Conservation (phyloP, 2,329 filamentous ascomycete species). For the Microsporum canis region DNA sequence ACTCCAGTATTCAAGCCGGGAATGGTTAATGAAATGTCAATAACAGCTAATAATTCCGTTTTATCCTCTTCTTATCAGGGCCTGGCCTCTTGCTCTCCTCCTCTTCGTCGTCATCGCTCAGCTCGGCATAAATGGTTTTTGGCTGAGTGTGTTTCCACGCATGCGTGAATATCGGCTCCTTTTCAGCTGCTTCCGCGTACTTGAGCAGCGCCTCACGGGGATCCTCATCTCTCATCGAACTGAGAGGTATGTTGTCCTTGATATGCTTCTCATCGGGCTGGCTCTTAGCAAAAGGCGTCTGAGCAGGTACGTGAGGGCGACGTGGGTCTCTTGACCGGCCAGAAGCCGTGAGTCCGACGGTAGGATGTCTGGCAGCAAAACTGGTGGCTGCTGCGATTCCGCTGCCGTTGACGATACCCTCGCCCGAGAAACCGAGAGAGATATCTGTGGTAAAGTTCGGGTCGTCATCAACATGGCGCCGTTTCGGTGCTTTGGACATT, state of each 20-base stretch:
- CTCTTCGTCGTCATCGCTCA: slow-evolving; percentile 84
- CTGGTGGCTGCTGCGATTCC: slow-evolving; percentile 63
- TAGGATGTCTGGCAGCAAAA: slow-evolving; percentile 52
- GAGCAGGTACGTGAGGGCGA: slow-evolving; percentile 68
- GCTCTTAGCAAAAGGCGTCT: slow-evolving; percentile 82
- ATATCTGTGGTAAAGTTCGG: slow-evolving; percentile 75
- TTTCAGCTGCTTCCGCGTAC: slow-evolving; percentile 86
- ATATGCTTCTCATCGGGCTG: slow-evolving; percentile 87
- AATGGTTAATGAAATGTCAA: too few relatives aligned
- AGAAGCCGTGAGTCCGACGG: slow-evolving; percentile 63
- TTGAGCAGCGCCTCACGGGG: slow-evolving; percentile 86
- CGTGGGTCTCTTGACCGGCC: slow-evolving; percentile 69
- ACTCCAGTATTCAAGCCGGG: not conserved
- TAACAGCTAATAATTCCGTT: slow-evolving; percentile 20
- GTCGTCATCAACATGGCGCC: slow-evolving; percentile 90
- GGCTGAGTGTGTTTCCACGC: slow-evolving; percentile 90
- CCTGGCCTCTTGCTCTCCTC: slow-evolving; percentile 43
- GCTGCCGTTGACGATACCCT: slow-evolving; percentile 62
- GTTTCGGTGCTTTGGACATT: slow-evolving; percentile 88
- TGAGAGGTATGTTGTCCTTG: slow-evolving; percentile 75
- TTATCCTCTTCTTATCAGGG: slow-evolving; percentile 52
- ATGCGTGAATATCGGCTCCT: slow-evolving; percentile 86
- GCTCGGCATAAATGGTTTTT: slow-evolving; percentile 76
- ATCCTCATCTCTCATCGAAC: slow-evolving; percentile 91
- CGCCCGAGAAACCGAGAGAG: slow-evolving; percentile 67